These are phyloP conservation scores for Zygnema cylindricum DNA, from an alignment of 139 green algal species.

Conservation along the genomic window DNA sequence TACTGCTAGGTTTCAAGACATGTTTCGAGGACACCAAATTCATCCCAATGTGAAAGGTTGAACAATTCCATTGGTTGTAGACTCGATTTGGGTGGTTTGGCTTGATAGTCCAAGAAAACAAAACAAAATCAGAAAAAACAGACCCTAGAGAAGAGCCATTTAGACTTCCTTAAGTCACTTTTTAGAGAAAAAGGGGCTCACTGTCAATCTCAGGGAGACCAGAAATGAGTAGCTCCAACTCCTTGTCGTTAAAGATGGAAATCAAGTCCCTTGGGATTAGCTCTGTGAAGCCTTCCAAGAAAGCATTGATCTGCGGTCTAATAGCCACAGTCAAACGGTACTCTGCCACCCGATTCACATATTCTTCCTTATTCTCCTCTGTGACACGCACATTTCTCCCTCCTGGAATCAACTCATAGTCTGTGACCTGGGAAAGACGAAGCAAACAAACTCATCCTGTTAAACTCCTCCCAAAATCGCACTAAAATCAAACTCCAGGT, in stretches of 20 bases:
- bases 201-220: conserved; percentile 94
- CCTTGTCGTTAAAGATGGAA: conserved; percentile 93
- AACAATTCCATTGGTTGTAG: no score
- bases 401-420: conserved; percentile 82
- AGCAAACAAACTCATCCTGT: no score
- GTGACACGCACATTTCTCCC: conserved; percentile 83
- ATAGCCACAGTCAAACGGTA: conserved; percentile 96
- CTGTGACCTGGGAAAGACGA: conserved; percentile 35
- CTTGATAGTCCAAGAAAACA: no score
- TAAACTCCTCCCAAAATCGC: no score
- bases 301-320: conserved; percentile 79
- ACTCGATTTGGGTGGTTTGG: no score
- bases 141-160: no score
- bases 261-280: conserved; percentile 81
- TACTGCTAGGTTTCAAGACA: no score
- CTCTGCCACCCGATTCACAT: conserved; percentile 90
- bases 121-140: no score
- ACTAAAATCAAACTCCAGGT: no score
- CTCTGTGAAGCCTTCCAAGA: conserved; percentile 91
- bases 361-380: conserved; percentile 94
- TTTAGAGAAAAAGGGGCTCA: conserved; percentile 14
- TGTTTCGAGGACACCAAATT: no score
- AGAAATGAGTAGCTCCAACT: conserved; percentile 97
- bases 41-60: no score
- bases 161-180: no score